phyloP scores from a whole-genome alignment of 495 filamentous ascomycete genomes.

The Stereocaulon alpinum region DNA sequence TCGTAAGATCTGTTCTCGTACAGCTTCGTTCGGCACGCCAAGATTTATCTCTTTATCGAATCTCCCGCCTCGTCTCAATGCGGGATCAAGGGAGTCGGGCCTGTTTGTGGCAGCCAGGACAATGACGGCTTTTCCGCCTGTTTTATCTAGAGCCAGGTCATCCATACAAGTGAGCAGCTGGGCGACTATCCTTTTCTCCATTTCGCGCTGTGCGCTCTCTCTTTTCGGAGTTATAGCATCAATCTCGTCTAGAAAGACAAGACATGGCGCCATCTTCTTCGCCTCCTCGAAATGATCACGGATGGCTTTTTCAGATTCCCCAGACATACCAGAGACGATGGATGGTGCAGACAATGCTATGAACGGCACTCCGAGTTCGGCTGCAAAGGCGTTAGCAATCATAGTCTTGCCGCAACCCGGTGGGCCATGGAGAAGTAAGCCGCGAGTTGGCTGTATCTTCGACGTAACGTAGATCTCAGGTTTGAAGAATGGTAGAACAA shows the following conservation, averaged over 20 bases:
- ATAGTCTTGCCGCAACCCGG: slow-evolving; percentile 95
- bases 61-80: slow-evolving; percentile 71
- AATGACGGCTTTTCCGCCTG: slow-evolving; percentile 81
- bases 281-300: slow-evolving; percentile 86
- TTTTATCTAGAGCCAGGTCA: slow-evolving; percentile 68
- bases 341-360: slow-evolving; percentile 84
- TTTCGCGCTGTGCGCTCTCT: slow-evolving; percentile 88
- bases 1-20: slow-evolving; percentile 73
- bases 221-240: slow-evolving; percentile 92
- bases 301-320: slow-evolving; percentile 91
- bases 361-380: slow-evolving; percentile 74
- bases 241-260: slow-evolving; percentile 95
- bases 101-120: slow-evolving; percentile 90
- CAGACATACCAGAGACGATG: slow-evolving; percentile 87
- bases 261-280: slow-evolving; percentile 73
- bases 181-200: slow-evolving; percentile 94
- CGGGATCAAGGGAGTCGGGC: slow-evolving; percentile 81
- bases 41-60: slow-evolving; percentile 94
- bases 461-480: slow-evolving; percentile 53
- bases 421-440: slow-evolving; percentile 83
- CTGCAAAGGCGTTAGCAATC: slow-evolving; percentile 83
- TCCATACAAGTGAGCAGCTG: slow-evolving; percentile 87
- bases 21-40: slow-evolving; percentile 79
- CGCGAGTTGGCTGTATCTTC: slow-evolving; percentile 65
- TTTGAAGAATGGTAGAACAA: slow-evolving; percentile 71